Percentiles rank a stretch among this genome's conserved stretches.
Conservation (phyloP, 192 early-diverging fungal species). For the Mortierella alpina region DNA sequence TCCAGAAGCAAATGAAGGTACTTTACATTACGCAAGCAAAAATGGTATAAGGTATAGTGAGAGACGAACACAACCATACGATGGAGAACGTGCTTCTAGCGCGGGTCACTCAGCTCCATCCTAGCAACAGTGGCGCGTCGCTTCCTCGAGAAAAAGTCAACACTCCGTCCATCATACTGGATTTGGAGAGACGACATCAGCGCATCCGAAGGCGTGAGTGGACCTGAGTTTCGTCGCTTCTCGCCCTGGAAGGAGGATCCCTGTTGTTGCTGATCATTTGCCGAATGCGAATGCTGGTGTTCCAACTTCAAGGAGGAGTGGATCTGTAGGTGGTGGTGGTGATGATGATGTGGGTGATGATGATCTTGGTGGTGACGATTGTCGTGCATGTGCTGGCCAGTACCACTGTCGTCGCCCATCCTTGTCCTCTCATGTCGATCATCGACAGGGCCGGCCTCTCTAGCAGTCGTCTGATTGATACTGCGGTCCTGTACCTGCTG, state of each 20-base stretch:
- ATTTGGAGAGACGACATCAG: conserved; percentile 15
- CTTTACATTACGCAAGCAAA: too few relatives aligned
- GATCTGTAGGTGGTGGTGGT: background rate
- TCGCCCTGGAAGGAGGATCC: conserved; percentile 4
- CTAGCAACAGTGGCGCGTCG: conserved; percentile 40
- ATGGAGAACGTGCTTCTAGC: too few relatives aligned
- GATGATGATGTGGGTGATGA: background rate
- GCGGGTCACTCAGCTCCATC: conserved; percentile 16
- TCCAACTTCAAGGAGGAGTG: too few relatives aligned
- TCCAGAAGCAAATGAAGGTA: too few relatives aligned
- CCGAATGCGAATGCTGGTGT: background rate
- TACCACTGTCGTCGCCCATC: background rate
- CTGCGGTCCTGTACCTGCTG: background rate
- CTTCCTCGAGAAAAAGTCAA: conserved; percentile 41
- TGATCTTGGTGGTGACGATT: background rate
- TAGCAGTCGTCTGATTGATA: background rate
- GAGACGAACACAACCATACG: too few relatives aligned
- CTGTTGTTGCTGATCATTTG: background rate
- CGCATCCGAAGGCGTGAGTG: conserved; percentile 19
- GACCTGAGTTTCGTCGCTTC: conserved; percentile 35
- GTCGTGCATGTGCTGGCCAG: background rate
- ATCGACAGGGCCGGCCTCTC: background rate
- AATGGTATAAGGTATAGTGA: too few relatives aligned
- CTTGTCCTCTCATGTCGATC: conserved; percentile 3
- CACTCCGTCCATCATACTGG: conserved; percentile 15